Conservation (phyloP, 768 basidiomycete genomes). For the Suillus lakei region DNA sequence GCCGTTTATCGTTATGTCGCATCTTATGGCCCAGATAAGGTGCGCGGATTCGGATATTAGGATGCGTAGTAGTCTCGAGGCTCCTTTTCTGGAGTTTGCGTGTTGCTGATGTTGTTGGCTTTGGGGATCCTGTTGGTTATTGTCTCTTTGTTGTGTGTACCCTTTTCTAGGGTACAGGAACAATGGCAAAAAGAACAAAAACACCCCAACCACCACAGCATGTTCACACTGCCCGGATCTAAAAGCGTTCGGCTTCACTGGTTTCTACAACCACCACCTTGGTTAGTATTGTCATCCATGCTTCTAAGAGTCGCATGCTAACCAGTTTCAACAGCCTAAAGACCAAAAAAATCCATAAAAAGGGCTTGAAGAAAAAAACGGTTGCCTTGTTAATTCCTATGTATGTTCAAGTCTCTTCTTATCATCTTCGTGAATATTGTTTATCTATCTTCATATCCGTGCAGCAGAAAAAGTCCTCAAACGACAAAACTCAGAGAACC, state of each 20-base stretch:
- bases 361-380: constrained; percentile 72
- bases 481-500: constrained; percentile 69
- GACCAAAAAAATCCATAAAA: constrained; percentile 63
- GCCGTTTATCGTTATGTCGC: no score
- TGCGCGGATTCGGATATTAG: no score
- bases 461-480: constrained; percentile 82
- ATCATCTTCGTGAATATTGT: constrained; percentile 20
- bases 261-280: constrained; percentile 70
- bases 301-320: constrained; percentile 19
- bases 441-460: constrained; percentile 18
- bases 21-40: no score
- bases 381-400: constrained; percentile 79
- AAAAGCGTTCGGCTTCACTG: constrained; percentile 25
- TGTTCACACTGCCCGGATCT: no score
- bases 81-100: no score
- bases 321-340: constrained; percentile 52
- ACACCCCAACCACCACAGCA: no score
- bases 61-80: no score
- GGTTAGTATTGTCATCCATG: constrained; percentile 45
- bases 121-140: no score
- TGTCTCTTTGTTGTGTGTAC: no score
- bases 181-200: no score
- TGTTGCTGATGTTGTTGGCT: no score
- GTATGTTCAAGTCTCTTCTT: constrained; percentile 44
- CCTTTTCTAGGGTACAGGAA: no score